A percentile compares a stretch with the other conserved stretches of the same genome.
These are phyloP conservation scores for Fusarium sp. DNA, from an alignment of 2,329 filamentous ascomycete species.

Conservation along the genomic window DNA sequence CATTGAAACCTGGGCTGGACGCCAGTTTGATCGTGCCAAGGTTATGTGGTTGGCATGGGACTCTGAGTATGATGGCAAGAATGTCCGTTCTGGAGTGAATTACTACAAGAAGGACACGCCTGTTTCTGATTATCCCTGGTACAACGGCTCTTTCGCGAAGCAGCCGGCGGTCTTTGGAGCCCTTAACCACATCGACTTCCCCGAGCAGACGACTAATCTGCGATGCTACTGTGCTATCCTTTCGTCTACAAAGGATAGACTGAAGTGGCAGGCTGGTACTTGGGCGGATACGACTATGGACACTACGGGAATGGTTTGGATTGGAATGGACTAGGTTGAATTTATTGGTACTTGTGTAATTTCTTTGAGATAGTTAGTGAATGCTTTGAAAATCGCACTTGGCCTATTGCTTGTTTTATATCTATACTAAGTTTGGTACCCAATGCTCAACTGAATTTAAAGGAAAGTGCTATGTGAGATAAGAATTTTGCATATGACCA, in stretches of 20 bases:
- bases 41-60: slow-evolving; percentile 14
- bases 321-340: no score
- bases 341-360: no score
- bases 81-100: neutral
- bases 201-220: neutral
- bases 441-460: no score
- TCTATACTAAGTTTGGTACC: no score
- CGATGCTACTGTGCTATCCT: neutral
- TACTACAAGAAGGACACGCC: neutral
- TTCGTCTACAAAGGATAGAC: slow-evolving; percentile 2
- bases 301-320: no score
- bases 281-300: slow-evolving; percentile 8
- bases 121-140: neutral
- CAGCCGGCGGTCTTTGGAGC: slow-evolving; percentile 1
- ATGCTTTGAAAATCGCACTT: no score
- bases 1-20: neutral
- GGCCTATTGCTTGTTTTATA: no score
- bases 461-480: no score
- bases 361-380: no score
- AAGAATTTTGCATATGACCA: no score
- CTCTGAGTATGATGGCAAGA: slow-evolving; percentile 2
- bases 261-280: slow-evolving; percentile 7
- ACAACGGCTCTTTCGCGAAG: neutral
- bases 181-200: slow-evolving; percentile 2
- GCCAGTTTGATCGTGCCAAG: slow-evolving; percentile 4